Percentiles rank a stretch among this genome's conserved stretches.
Conservation (phyloP, 78 protist species). For the Planoprotostelium fungivorum region DNA sequence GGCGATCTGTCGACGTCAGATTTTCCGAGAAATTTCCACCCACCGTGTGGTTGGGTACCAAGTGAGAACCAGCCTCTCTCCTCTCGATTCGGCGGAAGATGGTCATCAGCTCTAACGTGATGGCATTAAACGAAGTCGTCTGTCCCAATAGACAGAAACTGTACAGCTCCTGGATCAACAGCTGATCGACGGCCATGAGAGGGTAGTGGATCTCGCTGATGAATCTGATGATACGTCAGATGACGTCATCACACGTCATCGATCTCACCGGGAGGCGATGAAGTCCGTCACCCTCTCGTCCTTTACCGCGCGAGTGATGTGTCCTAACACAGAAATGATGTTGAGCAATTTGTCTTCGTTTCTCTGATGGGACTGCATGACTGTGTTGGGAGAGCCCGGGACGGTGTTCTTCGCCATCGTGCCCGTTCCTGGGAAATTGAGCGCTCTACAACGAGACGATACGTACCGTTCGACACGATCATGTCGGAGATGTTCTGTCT, state of each 20-base stretch:
- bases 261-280: neutral
- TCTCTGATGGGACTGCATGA: neutral
- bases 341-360: neutral
- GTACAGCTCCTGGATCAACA: neutral
- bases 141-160: neutral
- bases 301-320: neutral
- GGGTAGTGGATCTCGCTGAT: neutral
- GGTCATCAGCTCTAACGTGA: neutral
- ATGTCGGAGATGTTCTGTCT: neutral
- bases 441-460: neutral
- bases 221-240: neutral
- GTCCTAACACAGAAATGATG: neutral
- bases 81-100: neutral
- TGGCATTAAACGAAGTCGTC: neutral
- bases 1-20: neutral
- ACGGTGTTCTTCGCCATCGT: neutral
- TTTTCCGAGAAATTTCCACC: neutral
- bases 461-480: neutral
- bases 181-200: neutral
- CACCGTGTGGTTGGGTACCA: neutral
- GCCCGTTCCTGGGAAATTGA: neutral
- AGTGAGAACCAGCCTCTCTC: neutral
- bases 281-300: neutral
- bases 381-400: neutral
- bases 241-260: neutral